These are phyloP conservation scores for Linnemannia hyalina DNA, from an alignment of 192 early-diverging fungal species.

Conservation along the genomic window DNA sequence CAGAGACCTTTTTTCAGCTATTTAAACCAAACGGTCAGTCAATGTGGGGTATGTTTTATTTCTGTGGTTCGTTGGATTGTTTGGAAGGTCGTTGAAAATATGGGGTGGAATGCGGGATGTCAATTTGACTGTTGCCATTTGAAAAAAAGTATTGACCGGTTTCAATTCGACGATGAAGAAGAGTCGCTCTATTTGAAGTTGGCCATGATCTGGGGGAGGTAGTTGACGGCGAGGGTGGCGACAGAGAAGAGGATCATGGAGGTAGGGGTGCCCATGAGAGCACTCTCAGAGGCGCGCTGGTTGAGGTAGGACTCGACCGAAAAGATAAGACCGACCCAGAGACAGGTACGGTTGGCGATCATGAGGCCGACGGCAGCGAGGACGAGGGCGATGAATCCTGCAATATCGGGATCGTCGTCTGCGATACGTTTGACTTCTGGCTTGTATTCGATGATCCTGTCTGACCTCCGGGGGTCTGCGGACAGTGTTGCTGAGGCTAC, in stretches of 20 bases:
- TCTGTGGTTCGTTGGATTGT: not conserved
- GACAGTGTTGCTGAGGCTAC: not conserved
- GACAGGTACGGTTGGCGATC: constrained; percentile 46
- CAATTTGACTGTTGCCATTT: not conserved
- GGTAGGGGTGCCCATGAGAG: constrained; percentile 36
- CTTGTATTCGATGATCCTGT: constrained; percentile 48
- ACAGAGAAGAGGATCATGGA: constrained; percentile 48
- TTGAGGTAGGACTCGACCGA: constrained; percentile 50
- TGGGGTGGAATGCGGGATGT: not conserved
- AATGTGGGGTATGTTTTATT: constrained; percentile 2
- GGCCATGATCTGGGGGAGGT: constrained; percentile 34
- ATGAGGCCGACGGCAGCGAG: constrained; percentile 19
- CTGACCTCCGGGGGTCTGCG: constrained; percentile 34
- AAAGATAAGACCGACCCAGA: constrained; percentile 50
- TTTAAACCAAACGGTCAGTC: not conserved
- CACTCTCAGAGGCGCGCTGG: constrained; percentile 44
- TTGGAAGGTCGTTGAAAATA: not conserved
- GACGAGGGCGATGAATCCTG: constrained; percentile 43
- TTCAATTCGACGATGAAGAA: not conserved
- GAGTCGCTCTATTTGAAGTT: not conserved
- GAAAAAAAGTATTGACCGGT: not conserved
- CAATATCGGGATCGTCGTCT: constrained; percentile 51
- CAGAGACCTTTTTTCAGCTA: constrained; percentile 3
- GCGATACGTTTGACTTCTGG: constrained; percentile 51
- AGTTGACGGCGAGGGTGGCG: constrained; percentile 37